These are phyloP conservation scores for Ceratopteris richardii DNA, from an alignment of 75 land plant genomes.

Conservation along the genomic window DNA sequence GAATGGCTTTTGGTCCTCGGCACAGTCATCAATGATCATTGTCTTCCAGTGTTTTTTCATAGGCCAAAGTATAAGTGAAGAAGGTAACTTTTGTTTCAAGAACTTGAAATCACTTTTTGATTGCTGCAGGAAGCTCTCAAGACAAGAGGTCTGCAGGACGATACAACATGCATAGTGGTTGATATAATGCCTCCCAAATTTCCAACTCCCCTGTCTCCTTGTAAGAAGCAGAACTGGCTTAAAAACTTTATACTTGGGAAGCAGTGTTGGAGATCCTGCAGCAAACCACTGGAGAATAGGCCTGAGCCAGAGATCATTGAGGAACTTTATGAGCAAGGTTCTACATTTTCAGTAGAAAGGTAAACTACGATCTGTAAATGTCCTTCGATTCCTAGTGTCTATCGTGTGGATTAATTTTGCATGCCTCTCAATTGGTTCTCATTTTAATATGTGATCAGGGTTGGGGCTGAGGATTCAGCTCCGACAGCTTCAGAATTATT, in stretches of 20 bases:
- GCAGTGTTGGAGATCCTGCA: not conserved
- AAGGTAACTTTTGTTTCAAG: too few relatives aligned
- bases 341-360: constrained; percentile 27
- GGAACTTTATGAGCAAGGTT: constrained; percentile 32
- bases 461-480: constrained; percentile 22
- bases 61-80: too few relatives aligned
- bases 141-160: constrained; percentile 23
- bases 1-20: too few relatives aligned
- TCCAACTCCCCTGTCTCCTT: constrained; percentile 5
- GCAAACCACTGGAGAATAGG: not conserved
- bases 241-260: constrained; percentile 9
- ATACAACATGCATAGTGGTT: constrained; percentile 35
- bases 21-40: too few relatives aligned
- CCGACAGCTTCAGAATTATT: constrained; percentile 34
- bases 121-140: constrained; percentile 24
- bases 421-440: not conserved
- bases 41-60: too few relatives aligned
- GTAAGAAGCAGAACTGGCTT: constrained; percentile 21
- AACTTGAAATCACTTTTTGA: too few relatives aligned
- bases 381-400: not conserved
- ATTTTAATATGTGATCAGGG: constrained; percentile 16
- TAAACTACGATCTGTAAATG: not conserved
- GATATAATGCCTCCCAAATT: constrained; percentile 24
- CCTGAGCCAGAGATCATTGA: constrained; percentile 11
- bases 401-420: not conserved